phyloP scores from a whole-genome alignment of 129 eudicot genomes.

The Pseudognaphalium luteoalbum region DNA sequence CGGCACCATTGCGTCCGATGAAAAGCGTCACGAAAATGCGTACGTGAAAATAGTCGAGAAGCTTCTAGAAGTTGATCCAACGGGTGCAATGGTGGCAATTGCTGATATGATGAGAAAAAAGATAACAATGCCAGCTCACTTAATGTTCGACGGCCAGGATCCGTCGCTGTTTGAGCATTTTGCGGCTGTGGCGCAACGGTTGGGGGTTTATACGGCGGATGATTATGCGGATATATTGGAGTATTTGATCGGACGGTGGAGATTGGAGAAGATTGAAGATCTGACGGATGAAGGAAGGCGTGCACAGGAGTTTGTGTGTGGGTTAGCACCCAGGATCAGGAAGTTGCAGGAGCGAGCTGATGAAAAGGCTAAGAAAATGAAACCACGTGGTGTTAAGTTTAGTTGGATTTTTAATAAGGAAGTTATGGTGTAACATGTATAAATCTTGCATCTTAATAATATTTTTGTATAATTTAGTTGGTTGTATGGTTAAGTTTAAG shows the following conservation, averaged over 20 bases:
- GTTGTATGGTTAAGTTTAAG: not conserved
- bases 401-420: constrained; percentile 61
- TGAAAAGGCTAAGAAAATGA: constrained; percentile 38
- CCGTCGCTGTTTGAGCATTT: constrained; percentile 39
- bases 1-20: constrained; percentile 55
- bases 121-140: constrained; percentile 56
- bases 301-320: constrained; percentile 59
- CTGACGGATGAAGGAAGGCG: constrained; percentile 41
- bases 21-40: constrained; percentile 56
- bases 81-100: constrained; percentile 37
- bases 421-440: constrained; percentile 23
- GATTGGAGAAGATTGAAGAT: constrained; percentile 45
- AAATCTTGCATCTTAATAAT: too few species aligned
- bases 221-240: constrained; percentile 58
- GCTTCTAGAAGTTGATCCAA: constrained; percentile 51
- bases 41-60: constrained; percentile 47
- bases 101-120: constrained; percentile 46
- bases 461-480: too few species aligned
- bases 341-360: constrained; percentile 53
- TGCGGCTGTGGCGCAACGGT: constrained; percentile 36
- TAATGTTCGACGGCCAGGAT: constrained; percentile 53
- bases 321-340: constrained; percentile 47
- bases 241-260: constrained; percentile 45
- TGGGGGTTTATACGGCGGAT: constrained; percentile 37
- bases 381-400: constrained; percentile 37